Percentiles rank a stretch among this genome's conserved stretches.
phyloP scores from a whole-genome alignment of 225 moss, liverwort and hornwort species.

The Antitrichia curtipendula region DNA sequence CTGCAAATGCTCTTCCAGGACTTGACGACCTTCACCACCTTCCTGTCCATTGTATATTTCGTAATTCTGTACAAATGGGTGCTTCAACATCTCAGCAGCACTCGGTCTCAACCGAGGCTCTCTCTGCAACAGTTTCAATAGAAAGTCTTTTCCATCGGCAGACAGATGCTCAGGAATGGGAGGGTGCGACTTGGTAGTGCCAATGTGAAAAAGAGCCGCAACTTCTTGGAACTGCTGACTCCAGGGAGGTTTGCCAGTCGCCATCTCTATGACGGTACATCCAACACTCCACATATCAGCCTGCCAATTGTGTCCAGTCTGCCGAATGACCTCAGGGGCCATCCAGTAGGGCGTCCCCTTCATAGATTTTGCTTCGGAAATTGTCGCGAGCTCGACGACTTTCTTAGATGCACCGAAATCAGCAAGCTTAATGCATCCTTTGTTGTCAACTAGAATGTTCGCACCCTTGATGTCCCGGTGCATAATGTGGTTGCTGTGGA shows the following conservation, averaged over 20 bases:
- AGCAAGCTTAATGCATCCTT: slow-evolving; percentile 90
- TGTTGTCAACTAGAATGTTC: slow-evolving; percentile 91
- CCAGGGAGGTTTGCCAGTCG: slow-evolving; percentile 61
- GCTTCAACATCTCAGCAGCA: slow-evolving; percentile 73
- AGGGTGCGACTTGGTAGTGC: slow-evolving; percentile 89
- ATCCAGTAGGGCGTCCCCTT: slow-evolving; percentile 63
- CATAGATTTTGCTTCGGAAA: slow-evolving; percentile 60
- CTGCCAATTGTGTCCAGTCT: slow-evolving; percentile 66
- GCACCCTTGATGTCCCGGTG: slow-evolving; percentile 97
- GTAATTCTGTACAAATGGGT: slow-evolving; percentile 44
- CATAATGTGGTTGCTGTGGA: slow-evolving; percentile 90
- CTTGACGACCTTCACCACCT: slow-evolving; percentile 30
- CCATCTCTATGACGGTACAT: slow-evolving; percentile 60
- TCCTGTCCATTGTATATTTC: slow-evolving; percentile 25
- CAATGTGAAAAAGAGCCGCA: slow-evolving; percentile 88
- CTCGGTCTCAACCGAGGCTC: slow-evolving; percentile 80
- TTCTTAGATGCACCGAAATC: slow-evolving; percentile 91
- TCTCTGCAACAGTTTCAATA: slow-evolving; percentile 76
- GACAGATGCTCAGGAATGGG: slow-evolving; percentile 90
- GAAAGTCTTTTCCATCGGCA: slow-evolving; percentile 66
- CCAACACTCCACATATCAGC: slow-evolving; percentile 66
- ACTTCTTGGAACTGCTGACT: slow-evolving; percentile 90
- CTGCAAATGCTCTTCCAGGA: slow-evolving; percentile 34
- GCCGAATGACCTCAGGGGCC: slow-evolving; percentile 61
- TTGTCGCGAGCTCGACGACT: slow-evolving; percentile 58